Evolutionary conservation across 2,329 filamentous ascomycete species (phyloP), one percentile per base, ranked within the genome.

Genomic region (Colletotrichum aenigma): DNA sequence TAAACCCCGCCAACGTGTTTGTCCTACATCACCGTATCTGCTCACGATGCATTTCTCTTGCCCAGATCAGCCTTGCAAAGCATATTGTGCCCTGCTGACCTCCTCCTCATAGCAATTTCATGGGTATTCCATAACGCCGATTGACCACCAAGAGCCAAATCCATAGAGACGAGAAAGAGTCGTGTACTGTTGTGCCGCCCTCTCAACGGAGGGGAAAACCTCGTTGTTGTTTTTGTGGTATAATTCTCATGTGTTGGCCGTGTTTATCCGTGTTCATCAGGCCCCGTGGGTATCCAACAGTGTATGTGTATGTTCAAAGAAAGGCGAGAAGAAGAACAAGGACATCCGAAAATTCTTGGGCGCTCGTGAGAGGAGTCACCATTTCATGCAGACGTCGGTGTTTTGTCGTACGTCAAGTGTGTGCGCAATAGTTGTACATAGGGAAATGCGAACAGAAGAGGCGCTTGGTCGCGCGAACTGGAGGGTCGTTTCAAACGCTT

Each of bases 101-200:
- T 36, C 52, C 30, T 12, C 10, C 21, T 43, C 66, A 16, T 58
- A 26, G 28, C 68, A 70, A 70, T 70, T 65, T 70, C 68, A 70
- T 64, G 68, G 68, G 68, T 70, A 70, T 70, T 70, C 60, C 68
- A 30, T 52, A 56, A 70, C 68, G 58, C 68, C 68, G 30, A 28
- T 48, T 48, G 21, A 70, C 55, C 34, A 21, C 34, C n/a, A 64
- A 70, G 32, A 43, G 36, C 26, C 56, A 48, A 64, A 55, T 21
- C 28, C 30, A 70, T 26, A 30, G 24, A 64, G 60, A 62, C 58
- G 52, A 58, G 36, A 24, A 26, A 32, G 36, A 36, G 43, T 52
- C 62, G 70, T 74, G 58, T 76, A 38, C 74, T 76, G 70, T 76
- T 61, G 24, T 67, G 43, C 73, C 69, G 55, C 73, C 62, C 32